Evolutionary conservation across 2,329 filamentous ascomycete species (phyloP), one percentile per base, ranked within the genome.

Genomic region (Ophiognomonia clavigignenti-juglandacearum): DNA sequence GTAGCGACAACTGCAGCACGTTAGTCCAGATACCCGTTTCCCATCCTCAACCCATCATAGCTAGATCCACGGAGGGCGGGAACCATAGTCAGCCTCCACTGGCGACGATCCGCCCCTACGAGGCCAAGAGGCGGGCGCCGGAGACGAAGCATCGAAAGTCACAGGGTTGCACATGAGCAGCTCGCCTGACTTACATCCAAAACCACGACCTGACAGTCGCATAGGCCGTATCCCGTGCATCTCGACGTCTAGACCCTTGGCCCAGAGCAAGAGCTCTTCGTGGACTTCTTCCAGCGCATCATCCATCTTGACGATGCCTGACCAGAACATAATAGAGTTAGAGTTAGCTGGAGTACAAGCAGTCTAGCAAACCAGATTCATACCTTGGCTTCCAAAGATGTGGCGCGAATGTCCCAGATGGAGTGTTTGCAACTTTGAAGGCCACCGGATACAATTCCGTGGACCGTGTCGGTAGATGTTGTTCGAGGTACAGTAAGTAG

Each of bases 151-250:
- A n/a, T 35, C n/a, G 18, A 11, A 23, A 23, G 18, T 22, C 8
- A 10, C 14, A 16, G 16, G 32, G 13, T 6, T 6, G 11, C 9
- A 16, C 10, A 39, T 11, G 19, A 11, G n/a, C 13, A n/a, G 29
- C 29, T 16, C 14, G 16, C 6, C 4, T 4, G 10, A 45, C 49
- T 52, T 24, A 43, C 50, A 42, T 39, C 91, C 90, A 44, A 93
- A 77, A 23, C 90, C 90, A 45, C 86, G 76, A 2, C 83, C 85
- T 6, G 83, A 78, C 14, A 95, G 82, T 32, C 71, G 71, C 34
- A 80, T 75, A 5, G 88, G 83, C 3, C 71, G 70, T 39, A 95
- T 80, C 23, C 82, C 83, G 56, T 84, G 74, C 54, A 89, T 77
- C 29, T 74, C 65, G 23, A 95, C 76, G 13, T 86, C 86, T 48